phyloP scores from a whole-genome alignment of 1,139 yeast species.

The Casaregolazyma suthepensis region DNA sequence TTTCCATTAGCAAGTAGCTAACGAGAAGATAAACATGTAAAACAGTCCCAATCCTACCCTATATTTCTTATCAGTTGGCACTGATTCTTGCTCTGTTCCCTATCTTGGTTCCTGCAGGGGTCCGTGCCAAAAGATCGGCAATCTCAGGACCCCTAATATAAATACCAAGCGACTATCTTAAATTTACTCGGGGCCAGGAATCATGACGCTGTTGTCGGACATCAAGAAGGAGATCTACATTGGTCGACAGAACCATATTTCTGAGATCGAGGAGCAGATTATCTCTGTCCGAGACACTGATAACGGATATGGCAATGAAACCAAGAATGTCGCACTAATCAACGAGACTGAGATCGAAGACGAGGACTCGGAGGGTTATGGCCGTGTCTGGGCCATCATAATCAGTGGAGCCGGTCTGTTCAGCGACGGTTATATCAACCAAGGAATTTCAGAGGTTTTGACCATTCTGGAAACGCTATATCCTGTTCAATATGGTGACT shows the following conservation, averaged over 20 bases:
- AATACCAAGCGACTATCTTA: not conserved
- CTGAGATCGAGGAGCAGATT: slow-evolving; percentile 8
- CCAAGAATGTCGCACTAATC: slow-evolving; percentile 1
- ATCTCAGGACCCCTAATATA: not conserved
- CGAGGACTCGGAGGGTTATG: slow-evolving; percentile 15
- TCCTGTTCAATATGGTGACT: slow-evolving; percentile 53
- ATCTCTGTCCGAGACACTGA: not conserved
- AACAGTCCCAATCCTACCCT: not conserved
- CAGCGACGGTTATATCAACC: slow-evolving; percentile 86
- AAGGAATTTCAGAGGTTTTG: slow-evolving; percentile 70
- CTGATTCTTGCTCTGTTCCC: not conserved
- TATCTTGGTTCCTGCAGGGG: not conserved
- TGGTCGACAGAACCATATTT: not conserved
- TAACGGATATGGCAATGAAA: not conserved
- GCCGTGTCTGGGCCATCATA: slow-evolving; percentile 62
- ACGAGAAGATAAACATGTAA: not conserved
- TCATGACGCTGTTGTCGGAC: not conserved
- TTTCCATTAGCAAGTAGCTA: not conserved
- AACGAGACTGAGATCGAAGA: slow-evolving; percentile 7
- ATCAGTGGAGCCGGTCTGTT: slow-evolving; percentile 89
- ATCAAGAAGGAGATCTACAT: slow-evolving; percentile 3
- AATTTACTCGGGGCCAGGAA: not conserved
- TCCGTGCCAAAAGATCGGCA: not conserved
- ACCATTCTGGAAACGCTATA: slow-evolving; percentile 62
- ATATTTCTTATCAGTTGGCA: not conserved